Conservation (phyloP, 176 grass and related monocot species). For the Rhipidocladum racemiflorum region DNA sequence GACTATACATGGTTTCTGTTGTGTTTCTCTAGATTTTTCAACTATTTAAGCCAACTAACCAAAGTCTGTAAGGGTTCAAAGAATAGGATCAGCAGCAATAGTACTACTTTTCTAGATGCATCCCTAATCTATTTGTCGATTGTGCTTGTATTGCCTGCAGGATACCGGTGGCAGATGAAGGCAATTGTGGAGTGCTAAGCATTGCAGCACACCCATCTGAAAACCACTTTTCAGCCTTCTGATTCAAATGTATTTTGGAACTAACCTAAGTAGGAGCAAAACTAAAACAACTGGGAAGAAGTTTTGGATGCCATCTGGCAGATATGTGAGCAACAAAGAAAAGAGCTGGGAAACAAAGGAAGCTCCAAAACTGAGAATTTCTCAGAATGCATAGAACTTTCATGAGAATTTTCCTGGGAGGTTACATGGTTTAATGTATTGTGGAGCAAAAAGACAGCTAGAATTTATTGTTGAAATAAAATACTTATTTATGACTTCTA, state of each 20-base stretch:
- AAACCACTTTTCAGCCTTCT: conserved; percentile 71
- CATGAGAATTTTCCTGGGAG: conserved; percentile 5
- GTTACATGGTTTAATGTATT: conserved; percentile 28
- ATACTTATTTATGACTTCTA: conserved; percentile 10
- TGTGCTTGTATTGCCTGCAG: conserved; percentile 36
- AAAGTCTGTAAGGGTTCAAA: not conserved
- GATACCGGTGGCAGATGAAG: conserved; percentile 49
- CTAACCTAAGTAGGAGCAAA: conserved; percentile 50
- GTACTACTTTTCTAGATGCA: conserved; percentile 9
- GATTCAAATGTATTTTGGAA: conserved; percentile 36
- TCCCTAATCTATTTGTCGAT: conserved; percentile 20
- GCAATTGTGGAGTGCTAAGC: conserved; percentile 51
- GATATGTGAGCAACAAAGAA: conserved; percentile 12
- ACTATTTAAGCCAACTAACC: conserved; percentile 5
- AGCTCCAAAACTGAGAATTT: conserved; percentile 24
- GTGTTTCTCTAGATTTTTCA: conserved; percentile 15
- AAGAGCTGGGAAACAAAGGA: conserved; percentile 14
- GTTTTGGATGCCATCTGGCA: conserved; percentile 43
- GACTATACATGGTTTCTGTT: not conserved
- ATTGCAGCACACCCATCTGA: conserved; percentile 47
- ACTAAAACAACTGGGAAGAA: conserved; percentile 23
- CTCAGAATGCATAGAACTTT: conserved; percentile 7
- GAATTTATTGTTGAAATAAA: conserved; percentile 22
- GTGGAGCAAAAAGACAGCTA: not conserved
- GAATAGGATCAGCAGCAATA: not conserved